Evolutionary conservation across 139 green algal species (phyloP).

Genomic region (Tetradesmus obliquus): DNA sequence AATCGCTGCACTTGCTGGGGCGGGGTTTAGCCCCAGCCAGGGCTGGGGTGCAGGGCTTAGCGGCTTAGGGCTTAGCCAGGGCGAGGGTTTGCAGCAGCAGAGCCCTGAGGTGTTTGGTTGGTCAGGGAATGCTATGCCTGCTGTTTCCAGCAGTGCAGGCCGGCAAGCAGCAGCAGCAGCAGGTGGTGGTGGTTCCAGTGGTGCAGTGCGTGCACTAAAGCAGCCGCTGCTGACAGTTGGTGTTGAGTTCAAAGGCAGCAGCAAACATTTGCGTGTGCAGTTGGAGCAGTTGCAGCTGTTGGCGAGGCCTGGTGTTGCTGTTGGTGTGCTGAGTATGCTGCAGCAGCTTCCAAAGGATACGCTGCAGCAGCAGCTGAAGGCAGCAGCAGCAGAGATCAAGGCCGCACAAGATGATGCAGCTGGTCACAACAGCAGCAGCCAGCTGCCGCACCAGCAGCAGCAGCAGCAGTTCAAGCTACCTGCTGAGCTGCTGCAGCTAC

Average conservation of each 20-base stretch:
- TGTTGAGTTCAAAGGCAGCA: not conserved
- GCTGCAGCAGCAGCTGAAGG: conserved; percentile 36
- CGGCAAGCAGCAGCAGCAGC: not conserved
- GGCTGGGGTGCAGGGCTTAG: not conserved
- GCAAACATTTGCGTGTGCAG: conserved; percentile 27
- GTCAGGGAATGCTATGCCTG: conserved; percentile 4
- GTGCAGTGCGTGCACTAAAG: not conserved
- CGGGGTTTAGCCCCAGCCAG: not conserved
- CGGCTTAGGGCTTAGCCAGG: conserved; percentile 3
- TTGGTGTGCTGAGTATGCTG: conserved; percentile 33
- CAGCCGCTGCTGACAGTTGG: conserved; percentile 16
- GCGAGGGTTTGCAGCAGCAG: not conserved
- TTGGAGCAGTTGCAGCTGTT: conserved; percentile 57
- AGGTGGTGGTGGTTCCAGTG: not conserved
- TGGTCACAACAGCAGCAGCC: not conserved
- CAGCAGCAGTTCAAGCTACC: conserved; percentile 5
- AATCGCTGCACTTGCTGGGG: not conserved
- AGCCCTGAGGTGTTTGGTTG: conserved; percentile 23
- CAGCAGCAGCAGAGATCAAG: conserved; percentile 31
- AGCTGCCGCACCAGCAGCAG: conserved; percentile 2
- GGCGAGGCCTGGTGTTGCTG: conserved; percentile 14
- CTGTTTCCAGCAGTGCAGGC: not conserved
- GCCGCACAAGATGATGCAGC: not conserved
- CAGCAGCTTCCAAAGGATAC: conserved; percentile 24
- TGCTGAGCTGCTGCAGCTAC: conserved; percentile 45